Evolutionary conservation across 768 basidiomycete genomes (phyloP).

Genomic region (Russula abietina): DNA sequence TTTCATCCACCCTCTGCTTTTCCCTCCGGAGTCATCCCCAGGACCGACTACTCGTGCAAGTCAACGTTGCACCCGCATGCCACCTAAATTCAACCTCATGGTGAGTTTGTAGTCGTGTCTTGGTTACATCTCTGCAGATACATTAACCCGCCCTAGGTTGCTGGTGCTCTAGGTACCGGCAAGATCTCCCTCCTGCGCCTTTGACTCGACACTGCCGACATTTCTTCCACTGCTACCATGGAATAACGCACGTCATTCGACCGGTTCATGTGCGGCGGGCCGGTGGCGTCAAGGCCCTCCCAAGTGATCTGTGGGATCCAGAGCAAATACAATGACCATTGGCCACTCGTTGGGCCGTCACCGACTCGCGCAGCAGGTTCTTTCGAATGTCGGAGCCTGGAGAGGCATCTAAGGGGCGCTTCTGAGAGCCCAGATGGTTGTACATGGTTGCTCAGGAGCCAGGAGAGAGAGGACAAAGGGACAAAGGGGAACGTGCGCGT

Average conservation of each 20-base stretch:
- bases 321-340: too few relatives aligned
- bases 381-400: too few relatives aligned
- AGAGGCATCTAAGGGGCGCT: too few relatives aligned
- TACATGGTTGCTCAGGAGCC: too few relatives aligned
- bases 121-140: background rate
- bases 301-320: too few relatives aligned
- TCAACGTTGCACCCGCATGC: conserved; percentile 57
- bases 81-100: conserved; percentile 88
- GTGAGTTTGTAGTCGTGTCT: conserved; percentile 35
- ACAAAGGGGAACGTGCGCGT: too few relatives aligned
- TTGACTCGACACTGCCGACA: conserved; percentile 76
- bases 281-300: conserved; percentile 48
- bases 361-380: too few relatives aligned
- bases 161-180: conserved; percentile 73
- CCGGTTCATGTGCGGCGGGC: conserved; percentile 56
- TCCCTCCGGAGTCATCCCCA: conserved; percentile 36
- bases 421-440: too few relatives aligned
- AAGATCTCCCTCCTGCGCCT: conserved; percentile 80
- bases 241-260: conserved; percentile 65
- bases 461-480: too few relatives aligned
- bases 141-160: conserved; percentile 45
- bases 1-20: conserved; percentile 56
- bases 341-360: too few relatives aligned
- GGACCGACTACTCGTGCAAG: conserved; percentile 43
- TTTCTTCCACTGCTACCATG: conserved; percentile 67